phyloP scores from a whole-genome alignment of 176 grass and related monocot genomes.

The Rhipidocladum racemiflorum region DNA sequence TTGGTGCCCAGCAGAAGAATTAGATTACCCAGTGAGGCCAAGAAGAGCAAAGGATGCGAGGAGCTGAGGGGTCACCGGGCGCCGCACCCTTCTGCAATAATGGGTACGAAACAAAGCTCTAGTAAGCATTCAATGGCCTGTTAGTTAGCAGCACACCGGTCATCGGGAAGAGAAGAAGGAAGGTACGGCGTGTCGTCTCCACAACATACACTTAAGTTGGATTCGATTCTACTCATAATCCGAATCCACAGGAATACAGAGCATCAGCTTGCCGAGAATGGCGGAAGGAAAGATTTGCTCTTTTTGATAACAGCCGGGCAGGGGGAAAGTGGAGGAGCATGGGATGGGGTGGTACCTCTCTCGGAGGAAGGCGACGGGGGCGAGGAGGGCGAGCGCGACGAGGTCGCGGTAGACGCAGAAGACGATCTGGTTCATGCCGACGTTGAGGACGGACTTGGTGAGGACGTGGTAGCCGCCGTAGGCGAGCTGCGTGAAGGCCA shows the following conservation, averaged over 20 bases:
- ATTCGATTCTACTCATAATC: not conserved
- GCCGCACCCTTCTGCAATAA: conserved; percentile 46
- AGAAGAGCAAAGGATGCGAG: conserved; percentile 71
- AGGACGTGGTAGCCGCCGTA: conserved; percentile 96
- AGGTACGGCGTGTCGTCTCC: not conserved
- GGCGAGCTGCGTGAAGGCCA: conserved; percentile 74
- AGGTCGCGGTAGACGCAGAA: conserved; percentile 97
- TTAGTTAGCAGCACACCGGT: not conserved
- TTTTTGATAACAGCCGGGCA: not conserved
- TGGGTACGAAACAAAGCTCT: not conserved
- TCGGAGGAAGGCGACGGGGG: conserved; percentile 60
- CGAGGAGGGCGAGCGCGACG: conserved; percentile 73
- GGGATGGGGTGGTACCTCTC: conserved; percentile 38
- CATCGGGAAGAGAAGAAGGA: not conserved
- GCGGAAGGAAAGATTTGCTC: not conserved
- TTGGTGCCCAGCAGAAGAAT: not conserved
- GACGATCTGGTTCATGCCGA: conserved; percentile 96
- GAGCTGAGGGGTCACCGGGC: conserved; percentile 55
- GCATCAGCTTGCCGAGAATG: too few relatives aligned
- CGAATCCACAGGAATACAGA: not conserved
- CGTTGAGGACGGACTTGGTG: conserved; percentile 96
- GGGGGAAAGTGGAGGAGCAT: not conserved
- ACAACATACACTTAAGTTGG: not conserved
- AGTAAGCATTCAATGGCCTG: not conserved
- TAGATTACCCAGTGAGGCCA: conserved; percentile 70